Evolutionary conservation across 2,329 filamentous ascomycete species (phyloP), one percentile per base, ranked within the genome.

Genomic region (Alternaria longipes): DNA sequence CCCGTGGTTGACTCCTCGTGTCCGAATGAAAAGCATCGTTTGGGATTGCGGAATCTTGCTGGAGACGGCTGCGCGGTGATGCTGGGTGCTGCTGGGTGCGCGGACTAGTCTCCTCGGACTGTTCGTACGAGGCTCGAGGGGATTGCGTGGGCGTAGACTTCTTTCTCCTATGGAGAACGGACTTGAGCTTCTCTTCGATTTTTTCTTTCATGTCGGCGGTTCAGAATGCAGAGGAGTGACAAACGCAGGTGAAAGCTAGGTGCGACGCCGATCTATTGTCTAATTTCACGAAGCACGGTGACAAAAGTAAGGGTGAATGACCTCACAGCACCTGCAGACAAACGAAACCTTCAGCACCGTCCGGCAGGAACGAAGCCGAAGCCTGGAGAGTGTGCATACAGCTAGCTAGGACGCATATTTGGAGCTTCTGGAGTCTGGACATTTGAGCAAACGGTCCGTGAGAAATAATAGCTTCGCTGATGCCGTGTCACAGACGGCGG

Each of bases 161-260:
- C 40, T 47, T 66, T 58, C 47, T 60, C 38, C 59, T 61, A 24
- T 63, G 62, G 34, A 71, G 61, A 26, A 70, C 53, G 18, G 63
- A 47, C 56, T 66, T 70, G 26, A 69, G 26, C 40, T 68, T 71
- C 11, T 53, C 62, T 52, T 66, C 68, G 20, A 69, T 22, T 38
- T 68, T 71, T 22, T 53, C 62, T 47, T 62, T 60, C 67, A 69
- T 71, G 32, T 54, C 42, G 41, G 53, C 14, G 42, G 20, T 12
- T 36, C 22, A 14, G 12, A 26, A 49, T 38, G 12, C 11, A 12
- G 36, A 28, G 38, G 45, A 20, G 16, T 16, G 30, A 58, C 12
- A 24, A 20, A 36, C n/a, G 54, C n/a, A 28, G 34, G 20, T 47
- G 20, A 46, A 30, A 36, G 28, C 54, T 50, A 54, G 49, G 42